These are phyloP conservation scores for Suhomyces maxii DNA, from an alignment of 1,139 yeast species.

Conservation along the genomic window DNA sequence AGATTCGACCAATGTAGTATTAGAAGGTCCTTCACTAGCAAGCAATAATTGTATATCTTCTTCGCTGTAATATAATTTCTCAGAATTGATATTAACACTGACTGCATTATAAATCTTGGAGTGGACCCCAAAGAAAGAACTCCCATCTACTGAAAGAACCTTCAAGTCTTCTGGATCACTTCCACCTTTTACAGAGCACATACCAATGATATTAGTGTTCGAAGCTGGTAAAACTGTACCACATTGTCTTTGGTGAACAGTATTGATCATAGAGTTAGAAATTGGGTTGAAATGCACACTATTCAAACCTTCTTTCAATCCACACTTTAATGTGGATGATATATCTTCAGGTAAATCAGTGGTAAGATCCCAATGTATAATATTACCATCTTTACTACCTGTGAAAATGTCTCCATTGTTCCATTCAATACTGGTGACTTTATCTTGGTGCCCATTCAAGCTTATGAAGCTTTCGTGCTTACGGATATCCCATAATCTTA, in stretches of 20 bases:
- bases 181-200: conserved; percentile 36
- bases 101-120: conserved; percentile 40
- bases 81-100: conserved; percentile 20
- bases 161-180: conserved; percentile 31
- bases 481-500: conserved; percentile 77
- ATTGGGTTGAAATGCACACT: conserved; percentile 40
- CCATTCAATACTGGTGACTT: conserved; percentile 65
- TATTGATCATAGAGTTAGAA: conserved; percentile 31
- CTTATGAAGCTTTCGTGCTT: conserved; percentile 54
- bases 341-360: conserved; percentile 20
- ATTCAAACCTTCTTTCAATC: conserved; percentile 48
- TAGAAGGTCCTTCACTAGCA: conserved; percentile 19
- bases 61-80: conserved; percentile 33
- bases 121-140: conserved; percentile 58
- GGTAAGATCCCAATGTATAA: conserved; percentile 70
- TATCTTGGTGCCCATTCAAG: conserved; percentile 57
- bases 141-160: conserved; percentile 53
- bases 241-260: conserved; percentile 50
- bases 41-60: conserved; percentile 33
- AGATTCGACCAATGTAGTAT: conserved; percentile 27
- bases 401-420: conserved; percentile 56
- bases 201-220: conserved; percentile 47
- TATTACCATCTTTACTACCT: conserved; percentile 70
- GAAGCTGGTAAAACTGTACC: conserved; percentile 64
- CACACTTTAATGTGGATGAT: conserved; percentile 36